A percentile compares a stretch with the other conserved stretches of the same genome.
phyloP scores from a whole-genome alignment of 1,284 basidiomycete species.

The Trichosporon sp. region DNA sequence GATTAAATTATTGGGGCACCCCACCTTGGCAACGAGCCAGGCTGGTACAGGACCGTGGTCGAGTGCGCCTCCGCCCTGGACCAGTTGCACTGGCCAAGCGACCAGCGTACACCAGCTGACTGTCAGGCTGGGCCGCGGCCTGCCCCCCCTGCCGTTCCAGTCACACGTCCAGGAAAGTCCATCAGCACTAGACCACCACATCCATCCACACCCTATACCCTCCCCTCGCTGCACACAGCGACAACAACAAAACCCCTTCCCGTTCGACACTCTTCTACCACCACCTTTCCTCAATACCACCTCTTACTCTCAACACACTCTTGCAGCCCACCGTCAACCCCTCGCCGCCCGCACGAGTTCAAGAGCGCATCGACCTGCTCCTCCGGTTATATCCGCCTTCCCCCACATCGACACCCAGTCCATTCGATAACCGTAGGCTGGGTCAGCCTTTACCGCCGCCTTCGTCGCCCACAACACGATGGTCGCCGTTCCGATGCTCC shows the following conservation, averaged over 20 bases:
- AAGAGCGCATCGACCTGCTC: background rate
- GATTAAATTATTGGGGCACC: slow-evolving; percentile 5
- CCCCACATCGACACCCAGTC: background rate
- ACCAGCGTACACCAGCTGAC: background rate
- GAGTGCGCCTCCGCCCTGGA: too few relatives aligned
- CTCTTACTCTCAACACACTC: background rate
- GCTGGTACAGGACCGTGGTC: background rate
- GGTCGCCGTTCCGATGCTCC: slow-evolving; percentile 15
- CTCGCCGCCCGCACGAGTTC: background rate
- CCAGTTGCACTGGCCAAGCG: background rate
- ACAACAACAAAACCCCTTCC: background rate
- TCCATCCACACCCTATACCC: background rate
- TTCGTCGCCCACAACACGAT: slow-evolving; percentile 16
- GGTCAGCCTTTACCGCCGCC: background rate
- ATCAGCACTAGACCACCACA: background rate
- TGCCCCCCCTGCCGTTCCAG: slow-evolving; percentile 12
- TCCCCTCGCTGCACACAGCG: background rate
- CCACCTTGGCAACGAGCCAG: background rate
- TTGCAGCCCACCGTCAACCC: background rate
- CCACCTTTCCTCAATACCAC: background rate
- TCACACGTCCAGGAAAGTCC: slow-evolving; percentile 2
- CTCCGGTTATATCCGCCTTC: slow-evolving; percentile 18
- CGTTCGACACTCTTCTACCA: background rate
- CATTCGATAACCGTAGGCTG: background rate
- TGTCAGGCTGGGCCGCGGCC: slow-evolving; percentile 6